Evolutionary conservation across 345 rosid species (phyloP), one percentile per base, ranked within the genome.

Genomic region (Bruguiera gymnorhiza): DNA sequence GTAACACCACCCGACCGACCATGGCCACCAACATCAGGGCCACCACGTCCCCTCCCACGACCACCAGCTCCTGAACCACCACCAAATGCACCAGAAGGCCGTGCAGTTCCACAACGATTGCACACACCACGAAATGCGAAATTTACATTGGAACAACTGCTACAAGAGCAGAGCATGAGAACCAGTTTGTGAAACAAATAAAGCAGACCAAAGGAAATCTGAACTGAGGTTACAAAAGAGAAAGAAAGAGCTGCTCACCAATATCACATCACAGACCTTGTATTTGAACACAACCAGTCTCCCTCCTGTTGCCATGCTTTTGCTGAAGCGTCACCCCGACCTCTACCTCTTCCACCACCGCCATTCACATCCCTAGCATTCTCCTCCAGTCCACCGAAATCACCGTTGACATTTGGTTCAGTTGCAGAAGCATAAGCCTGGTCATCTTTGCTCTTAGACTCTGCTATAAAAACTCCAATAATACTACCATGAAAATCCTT

Each of bases 231-330:
- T 68, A 75, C 53, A 82, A 75, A 82, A 79, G 91, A 85, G 85
- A 85, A 87, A 86, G 97, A 86, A 80, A 80, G 85, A 83, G 98
- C 89, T 76, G 97, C 99, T 95, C 98, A 92, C 99, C 98, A 75
- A 90, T 87, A 63, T 96, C 93, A 92, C 84, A 95, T 85, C 98
- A 95, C 98, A 92, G 97, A 92, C 99, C 99, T 95, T 92, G 98
- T 90, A 92, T 95, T 95, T 36, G 98, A 94, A 84, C 99, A 95
- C 78, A 83, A 65, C 99, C 99, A 95, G 76, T 95, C 98, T 77
- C 98, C 99, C 7, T 95, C 99, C 77, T 92, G 99, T 73, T 87
- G 89, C 98, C 98, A 92, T 16, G 87, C 82, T 83, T 92, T 90
- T 34, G 86, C 99, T 0, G 89, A 70, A 77, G 88, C 84, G 76